Base-by-base conservation (phyloP, 768 basidiomycete species). In the Kwoniella pini region DNA sequence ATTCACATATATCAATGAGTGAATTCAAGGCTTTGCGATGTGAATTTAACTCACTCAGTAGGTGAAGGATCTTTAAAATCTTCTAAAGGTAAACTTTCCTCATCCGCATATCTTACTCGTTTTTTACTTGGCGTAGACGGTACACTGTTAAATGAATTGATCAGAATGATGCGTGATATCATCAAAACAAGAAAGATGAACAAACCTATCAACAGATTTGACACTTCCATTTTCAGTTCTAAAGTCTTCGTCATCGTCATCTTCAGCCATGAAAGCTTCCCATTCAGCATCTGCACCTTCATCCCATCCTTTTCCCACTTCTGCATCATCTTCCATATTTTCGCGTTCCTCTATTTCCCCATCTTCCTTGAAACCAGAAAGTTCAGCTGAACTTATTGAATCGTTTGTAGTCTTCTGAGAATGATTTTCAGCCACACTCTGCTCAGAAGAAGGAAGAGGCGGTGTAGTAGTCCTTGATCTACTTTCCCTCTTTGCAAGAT, bases 201-300 rank as follows among this genome's bases (percentile, higher is more conserved):
- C 60, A 4, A 27, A 62, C 60, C 54, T 62, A 22, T 51, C 54
- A 38, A 42, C 28, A 58, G 57, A 63, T 43, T 24, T 53, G 21
- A 52, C 62, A 54, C 58, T 61, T 15, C 43, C 57, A 24, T 46
- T 53, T 4, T 60, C 63, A 28, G 50, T 43, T 21, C 39, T 54
- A 15, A 55, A 60, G 17, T 46, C 60, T 6, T 43, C 64, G 45
- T 60, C 61, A 43, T 66, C 65, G 19, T 62, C 46, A 13, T 62
- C 52, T 30, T 62, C 64, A 63, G 86, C 87, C 85, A 93, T 85
- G 38, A 89, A 87, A 42, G 87, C 91, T 63, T 91, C 90, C 33
- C 93, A 87, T 72, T 94, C 93, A 60, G 88, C 85, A 72, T 90
- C 89, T 67, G 90, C 87, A 67, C 86, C 87, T 67, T 86, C 85